Base-by-base conservation (phyloP, 345 rosid genomes). In the Excoecaria agallocha region DNA sequence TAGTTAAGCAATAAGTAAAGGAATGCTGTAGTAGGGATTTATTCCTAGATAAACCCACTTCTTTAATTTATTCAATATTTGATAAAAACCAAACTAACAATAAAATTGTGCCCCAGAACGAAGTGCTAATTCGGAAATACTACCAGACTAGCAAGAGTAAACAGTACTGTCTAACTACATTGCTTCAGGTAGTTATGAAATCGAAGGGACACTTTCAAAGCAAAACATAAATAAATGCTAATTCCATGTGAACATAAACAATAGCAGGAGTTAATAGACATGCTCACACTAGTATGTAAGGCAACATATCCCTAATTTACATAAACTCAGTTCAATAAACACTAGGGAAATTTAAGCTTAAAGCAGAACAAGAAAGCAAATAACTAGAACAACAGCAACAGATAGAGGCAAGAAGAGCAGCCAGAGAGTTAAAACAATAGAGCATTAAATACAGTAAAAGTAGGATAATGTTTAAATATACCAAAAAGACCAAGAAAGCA, bases 401-500 rank as follows among this genome's bases (percentile, higher is more conserved):
- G 3, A 19, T 39, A 48, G 20, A 30, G n/a, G n/a, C n/a, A 72
- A 66, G 15, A 46, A 67, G n/a, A 48, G 48, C 22, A 70, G 43
- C 52, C 25, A 71, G 12, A 57, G 24, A 13, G 48, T 19, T 16
- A 39, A 73, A 43, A 64, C 16, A 58, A n/a, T n/a, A n/a, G n/a
- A n/a, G n/a, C n/a, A 45, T 55, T 22, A 58, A 12, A 20, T 12
- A 22, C 37, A 20, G 48, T 19, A 9, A 9, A 57, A 38, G 12
- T 61, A 22, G 30, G 43, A 12, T 56, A 55, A 56, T 74, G 59
- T 58, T 20, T 69, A 69, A 62, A 8, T 71, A 74, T 88, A 86
- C 89, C 86, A 74, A 69, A 71, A 82, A 79, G 78, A 81, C 79
- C 25, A 84, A 74, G 83, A 79, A 81, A 71, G 86, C 78, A n/a